Base-by-base conservation (phyloP, 31 red algal species). In the Porphyra umbilicalis region DNA sequence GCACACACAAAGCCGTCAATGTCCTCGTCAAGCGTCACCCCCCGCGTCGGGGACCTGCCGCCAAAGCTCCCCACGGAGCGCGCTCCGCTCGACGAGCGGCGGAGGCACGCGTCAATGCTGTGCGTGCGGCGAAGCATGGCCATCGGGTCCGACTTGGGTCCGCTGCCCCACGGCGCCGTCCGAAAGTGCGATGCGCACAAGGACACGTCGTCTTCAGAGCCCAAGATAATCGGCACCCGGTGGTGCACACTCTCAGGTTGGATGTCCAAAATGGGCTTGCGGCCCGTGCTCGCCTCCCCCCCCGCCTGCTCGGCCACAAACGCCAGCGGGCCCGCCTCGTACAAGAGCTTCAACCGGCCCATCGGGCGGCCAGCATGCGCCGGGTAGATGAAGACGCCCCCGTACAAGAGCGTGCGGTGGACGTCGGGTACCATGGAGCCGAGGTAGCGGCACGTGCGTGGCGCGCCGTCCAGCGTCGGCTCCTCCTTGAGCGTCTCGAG, bases 381-480 rank as follows among this genome's bases (percentile, higher is more conserved):
- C 9, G 94, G 94, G 46, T 99, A 99, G 89, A 99, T 91, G 76
- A 96, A 93, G 44, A 99, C 93, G 31, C 96, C 96, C 14, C 96
- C 96, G 46, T 96, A 83, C 78, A 94, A 39, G 36, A 99, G 87
- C 13, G 91, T 95, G 20, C 96, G 90, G 86, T 99, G 96, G 40
- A 99, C 90, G 75, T 99, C 96, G 32, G 96, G 89, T 10, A 99
- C 96, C 93, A 99, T 95, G 37, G 90, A 94, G 57, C 96, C 96
- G 31, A 95, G 87, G 77, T 95, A 93, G 20, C 96, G 79, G 36
- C 86, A 89, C 32, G 87, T 78, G 33, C 92, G 83, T 31, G 83
- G 76, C 18, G 88, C 84, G 33, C 89, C 96, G 77, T 95, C 88
- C 33, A 98, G 79, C 8, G 91, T 76, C 18, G 80, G 79, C 78